Percentiles rank a stretch among this genome's conserved stretches.
phyloP scores from a whole-genome alignment of 306 rosid species.

The Rosa rugosa region DNA sequence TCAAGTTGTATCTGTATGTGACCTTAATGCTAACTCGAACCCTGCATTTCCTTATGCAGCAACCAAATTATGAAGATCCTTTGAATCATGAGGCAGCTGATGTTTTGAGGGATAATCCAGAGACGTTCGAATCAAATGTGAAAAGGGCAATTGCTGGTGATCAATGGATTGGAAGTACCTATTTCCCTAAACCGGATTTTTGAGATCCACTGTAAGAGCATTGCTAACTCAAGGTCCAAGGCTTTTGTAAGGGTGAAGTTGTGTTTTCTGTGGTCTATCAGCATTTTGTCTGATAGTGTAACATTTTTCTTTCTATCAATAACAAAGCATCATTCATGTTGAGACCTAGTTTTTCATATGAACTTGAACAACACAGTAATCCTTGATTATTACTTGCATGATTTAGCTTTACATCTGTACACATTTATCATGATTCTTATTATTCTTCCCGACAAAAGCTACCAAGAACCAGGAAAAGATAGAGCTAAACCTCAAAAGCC shows the following conservation, averaged over 20 bases:
- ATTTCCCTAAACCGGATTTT: constrained; percentile 30
- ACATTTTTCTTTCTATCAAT: background rate
- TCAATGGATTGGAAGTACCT: constrained; percentile 21
- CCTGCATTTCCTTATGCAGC: constrained; percentile 13
- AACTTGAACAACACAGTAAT: too few species aligned
- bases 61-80: constrained; percentile 41
- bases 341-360: background rate
- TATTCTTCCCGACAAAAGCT: background rate
- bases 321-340: background rate
- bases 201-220: background rate
- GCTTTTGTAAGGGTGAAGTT: background rate
- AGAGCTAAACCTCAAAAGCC: too few species aligned
- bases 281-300: constrained; percentile 2
- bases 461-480: background rate
- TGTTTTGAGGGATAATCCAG: constrained; percentile 38
- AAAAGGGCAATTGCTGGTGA: constrained; percentile 40
- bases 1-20: background rate
- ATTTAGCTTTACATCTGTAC: background rate
- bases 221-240: background rate
- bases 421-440: background rate
- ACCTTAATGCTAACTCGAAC: background rate
- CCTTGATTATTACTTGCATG: background rate
- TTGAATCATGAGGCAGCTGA: constrained; percentile 45
- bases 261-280: background rate
- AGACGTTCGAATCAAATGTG: constrained; percentile 36